Evolutionary conservation across 2,329 filamentous ascomycete species (phyloP).

Genomic region (Curvularia eragrostidis): DNA sequence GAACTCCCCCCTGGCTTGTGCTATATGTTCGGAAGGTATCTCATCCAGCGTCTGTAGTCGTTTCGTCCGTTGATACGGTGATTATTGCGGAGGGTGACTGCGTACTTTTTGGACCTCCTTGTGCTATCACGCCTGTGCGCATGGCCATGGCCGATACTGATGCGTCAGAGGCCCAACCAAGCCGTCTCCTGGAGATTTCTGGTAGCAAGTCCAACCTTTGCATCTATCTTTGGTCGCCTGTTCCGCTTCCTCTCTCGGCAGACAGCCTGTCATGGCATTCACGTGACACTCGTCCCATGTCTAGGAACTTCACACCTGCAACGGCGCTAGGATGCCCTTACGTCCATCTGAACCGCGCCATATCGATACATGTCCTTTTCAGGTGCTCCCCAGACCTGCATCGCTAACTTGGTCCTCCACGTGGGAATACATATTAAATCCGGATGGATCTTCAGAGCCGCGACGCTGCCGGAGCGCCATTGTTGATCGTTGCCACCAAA

Average conservation of each 20-base stretch:
- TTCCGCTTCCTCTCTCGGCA: not conserved
- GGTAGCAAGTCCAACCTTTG: not conserved
- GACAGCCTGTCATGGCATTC: not conserved
- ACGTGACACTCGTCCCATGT: not conserved
- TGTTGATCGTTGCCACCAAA: slow-evolving; percentile 35
- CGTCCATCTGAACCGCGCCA: not conserved
- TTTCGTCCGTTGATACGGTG: not conserved
- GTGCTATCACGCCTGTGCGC: not conserved
- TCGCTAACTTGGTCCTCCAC: slow-evolving; percentile 12
- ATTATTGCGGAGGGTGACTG: not conserved
- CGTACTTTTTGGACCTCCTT: not conserved
- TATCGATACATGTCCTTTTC: not conserved
- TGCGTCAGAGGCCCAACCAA: not conserved
- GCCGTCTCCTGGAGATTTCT: not conserved
- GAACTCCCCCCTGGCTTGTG: not conserved
- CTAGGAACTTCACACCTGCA: not conserved
- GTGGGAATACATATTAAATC: slow-evolving; percentile 21
- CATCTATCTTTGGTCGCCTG: not conserved
- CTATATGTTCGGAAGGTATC: not conserved
- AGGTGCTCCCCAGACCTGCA: not conserved
- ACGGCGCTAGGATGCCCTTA: slow-evolving; percentile 6
- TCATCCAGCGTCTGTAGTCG: not conserved
- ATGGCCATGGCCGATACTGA: not conserved
- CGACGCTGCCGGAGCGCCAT: slow-evolving; percentile 22
- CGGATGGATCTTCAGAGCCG: slow-evolving; percentile 34